Percentiles rank a stretch among this genome's conserved stretches.
Evolutionary conservation across 345 rosid genomes (phyloP).

Genomic region (Pistacia vera): DNA sequence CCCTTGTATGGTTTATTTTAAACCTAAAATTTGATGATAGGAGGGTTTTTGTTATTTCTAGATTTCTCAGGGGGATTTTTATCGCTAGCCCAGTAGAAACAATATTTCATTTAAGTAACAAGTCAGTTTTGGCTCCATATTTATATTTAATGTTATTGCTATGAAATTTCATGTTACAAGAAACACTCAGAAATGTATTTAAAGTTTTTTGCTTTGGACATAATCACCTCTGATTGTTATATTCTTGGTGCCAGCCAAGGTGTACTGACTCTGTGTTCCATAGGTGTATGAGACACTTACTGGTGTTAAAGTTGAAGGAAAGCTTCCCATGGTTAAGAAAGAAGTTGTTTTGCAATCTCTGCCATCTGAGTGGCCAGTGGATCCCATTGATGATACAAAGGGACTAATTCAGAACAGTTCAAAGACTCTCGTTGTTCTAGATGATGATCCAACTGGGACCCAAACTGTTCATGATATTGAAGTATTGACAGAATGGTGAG

Average conservation of each 20-base stretch:
- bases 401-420: slow-evolving; percentile 58
- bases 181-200: too few species aligned
- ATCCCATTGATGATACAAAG: slow-evolving; percentile 69
- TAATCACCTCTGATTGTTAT: not conserved
- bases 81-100: too few species aligned
- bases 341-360: slow-evolving; percentile 66
- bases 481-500: slow-evolving; percentile 96
- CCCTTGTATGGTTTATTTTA: too few species aligned
- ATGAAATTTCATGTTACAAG: too few species aligned
- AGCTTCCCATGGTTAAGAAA: slow-evolving; percentile 68
- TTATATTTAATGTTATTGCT: too few species aligned
- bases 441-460: slow-evolving; percentile 99
- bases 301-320: slow-evolving; percentile 85
- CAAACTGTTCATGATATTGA: slow-evolving; percentile 98
- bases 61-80: too few species aligned
- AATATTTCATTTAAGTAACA: too few species aligned
- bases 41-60: too few species aligned
- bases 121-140: too few species aligned
- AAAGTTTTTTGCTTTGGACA: not conserved
- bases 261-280: slow-evolving; percentile 9
- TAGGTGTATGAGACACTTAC: slow-evolving; percentile 90
- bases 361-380: slow-evolving; percentile 84
- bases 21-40: too few species aligned
- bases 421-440: slow-evolving; percentile 87
- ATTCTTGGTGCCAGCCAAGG: not conserved